Evolutionary conservation across 2,329 filamentous ascomycete species (phyloP), one percentile per base, ranked within the genome.

Genomic region (Colletotrichum musicola): DNA sequence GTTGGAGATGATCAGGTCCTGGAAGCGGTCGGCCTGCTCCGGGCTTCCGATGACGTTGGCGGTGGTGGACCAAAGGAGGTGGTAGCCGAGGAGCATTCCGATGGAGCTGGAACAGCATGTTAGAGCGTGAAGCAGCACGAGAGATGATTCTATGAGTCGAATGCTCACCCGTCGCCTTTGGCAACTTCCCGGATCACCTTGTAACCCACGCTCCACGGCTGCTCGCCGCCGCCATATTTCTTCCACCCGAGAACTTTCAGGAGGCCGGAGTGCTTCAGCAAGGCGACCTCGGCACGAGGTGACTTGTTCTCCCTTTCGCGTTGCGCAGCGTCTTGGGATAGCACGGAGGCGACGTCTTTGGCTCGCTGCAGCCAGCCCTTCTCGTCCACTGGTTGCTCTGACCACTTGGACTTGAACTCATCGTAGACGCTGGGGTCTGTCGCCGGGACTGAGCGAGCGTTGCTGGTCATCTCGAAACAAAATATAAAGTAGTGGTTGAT

Each of bases 61-160:
- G 0, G 86, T 90, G 0, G 83, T 87, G 0, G 85, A 88, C 89
- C 89, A 92, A 7, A 90, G 80, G 4, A 91, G 79, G 72, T 91
- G 89, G 71, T 91, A 91, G 1, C 88, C 89, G 0, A 91, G 80
- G 0, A 92, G 82, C 88, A 90, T 90, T 1, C 89, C 89, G 38
- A 92, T 80, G 0, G 87, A 89, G 0, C 82, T 85, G 9, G 13
- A 14, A 5, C 53, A 22, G 3, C 56, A 46, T 4, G 16, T 67
- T 7, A 67, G 18, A 18, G 3, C 1, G 0, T 13, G 1, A n/a
- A 14, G 40, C n/a, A 18, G n/a, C 7, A 6, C 12, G 58, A 38
- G 4, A 53, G 14, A 14, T 6, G 12, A 12, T 6, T 40, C 22
- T 64, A 6, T 13, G 5, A 22, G 22, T 6, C 14, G 14, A 27